phyloP scores from a whole-genome alignment of 495 filamentous ascomycete genomes.

The Platismatia glauca region DNA sequence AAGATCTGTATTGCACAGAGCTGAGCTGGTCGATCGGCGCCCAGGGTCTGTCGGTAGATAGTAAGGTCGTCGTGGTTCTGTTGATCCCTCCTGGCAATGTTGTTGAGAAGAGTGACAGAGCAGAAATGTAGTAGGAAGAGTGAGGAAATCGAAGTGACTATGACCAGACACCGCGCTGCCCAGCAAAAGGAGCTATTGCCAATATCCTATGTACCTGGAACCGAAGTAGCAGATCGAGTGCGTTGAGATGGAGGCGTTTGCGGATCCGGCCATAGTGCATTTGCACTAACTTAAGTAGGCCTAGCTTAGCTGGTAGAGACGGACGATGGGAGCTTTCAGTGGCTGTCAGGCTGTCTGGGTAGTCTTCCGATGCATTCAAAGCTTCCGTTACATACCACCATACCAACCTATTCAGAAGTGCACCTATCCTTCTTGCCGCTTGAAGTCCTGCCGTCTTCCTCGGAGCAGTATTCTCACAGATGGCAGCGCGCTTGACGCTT shows the following conservation, averaged over 20 bases:
- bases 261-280: neutral
- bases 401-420: no score
- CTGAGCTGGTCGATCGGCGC: constrained; percentile 5
- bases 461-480: neutral
- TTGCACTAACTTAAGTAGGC: neutral
- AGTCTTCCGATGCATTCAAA: no score
- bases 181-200: neutral
- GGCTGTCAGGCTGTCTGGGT: no score
- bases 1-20: constrained; percentile 5
- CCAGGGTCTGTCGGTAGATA: constrained; percentile 2
- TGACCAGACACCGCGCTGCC: neutral
- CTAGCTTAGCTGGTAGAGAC: no score
- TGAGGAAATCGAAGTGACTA: neutral
- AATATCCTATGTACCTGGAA: neutral
- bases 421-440: no score
- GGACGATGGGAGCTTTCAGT: no score
- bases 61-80: neutral
- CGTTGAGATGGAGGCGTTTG: constrained; percentile 3
- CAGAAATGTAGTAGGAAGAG: constrained; percentile 4
- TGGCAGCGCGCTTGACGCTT: neutral
- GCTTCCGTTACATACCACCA: no score
- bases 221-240: neutral
- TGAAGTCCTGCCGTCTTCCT: neutral
- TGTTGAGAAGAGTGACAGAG: neutral
- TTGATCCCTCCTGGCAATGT: constrained; percentile 3